Evolutionary conservation across 345 rosid genomes (phyloP).

Genomic region (Conringia planisiliqua): DNA sequence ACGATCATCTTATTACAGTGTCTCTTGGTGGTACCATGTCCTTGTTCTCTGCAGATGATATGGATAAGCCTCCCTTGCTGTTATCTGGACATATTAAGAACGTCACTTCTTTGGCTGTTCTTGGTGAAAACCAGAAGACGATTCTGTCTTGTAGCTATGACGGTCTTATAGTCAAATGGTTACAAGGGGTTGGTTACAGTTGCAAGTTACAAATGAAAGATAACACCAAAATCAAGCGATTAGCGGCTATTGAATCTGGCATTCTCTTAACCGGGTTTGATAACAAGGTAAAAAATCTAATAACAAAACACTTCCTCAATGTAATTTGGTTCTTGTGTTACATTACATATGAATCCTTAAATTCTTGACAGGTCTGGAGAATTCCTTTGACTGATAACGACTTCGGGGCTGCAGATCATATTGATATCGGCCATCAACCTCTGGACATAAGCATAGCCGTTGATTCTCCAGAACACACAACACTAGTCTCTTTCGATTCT

Average conservation of each 20-base stretch:
- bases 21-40: constrained; percentile 67
- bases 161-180: constrained; percentile 65
- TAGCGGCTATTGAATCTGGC: constrained; percentile 52
- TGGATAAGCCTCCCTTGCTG: constrained; percentile 50
- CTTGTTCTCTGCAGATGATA: constrained; percentile 55
- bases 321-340: not conserved
- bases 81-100: constrained; percentile 72
- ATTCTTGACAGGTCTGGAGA: constrained; percentile 52
- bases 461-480: constrained; percentile 35
- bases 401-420: constrained; percentile 43
- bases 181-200: constrained; percentile 56
- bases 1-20: constrained; percentile 56
- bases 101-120: constrained; percentile 51
- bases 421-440: constrained; percentile 61
- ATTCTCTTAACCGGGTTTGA: constrained; percentile 49
- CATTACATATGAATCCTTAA: not conserved
- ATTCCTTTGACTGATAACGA: constrained; percentile 40
- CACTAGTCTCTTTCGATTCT: constrained; percentile 51
- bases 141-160: constrained; percentile 72
- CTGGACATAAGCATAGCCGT: constrained; percentile 55
- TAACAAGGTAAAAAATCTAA: constrained; percentile 35
- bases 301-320: not conserved
- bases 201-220: constrained; percentile 54
- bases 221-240: constrained; percentile 53
- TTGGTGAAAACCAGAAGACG: constrained; percentile 43